Evolutionary conservation across 768 basidiomycete species (phyloP).

Genomic region (Dentipellis sp.): DNA sequence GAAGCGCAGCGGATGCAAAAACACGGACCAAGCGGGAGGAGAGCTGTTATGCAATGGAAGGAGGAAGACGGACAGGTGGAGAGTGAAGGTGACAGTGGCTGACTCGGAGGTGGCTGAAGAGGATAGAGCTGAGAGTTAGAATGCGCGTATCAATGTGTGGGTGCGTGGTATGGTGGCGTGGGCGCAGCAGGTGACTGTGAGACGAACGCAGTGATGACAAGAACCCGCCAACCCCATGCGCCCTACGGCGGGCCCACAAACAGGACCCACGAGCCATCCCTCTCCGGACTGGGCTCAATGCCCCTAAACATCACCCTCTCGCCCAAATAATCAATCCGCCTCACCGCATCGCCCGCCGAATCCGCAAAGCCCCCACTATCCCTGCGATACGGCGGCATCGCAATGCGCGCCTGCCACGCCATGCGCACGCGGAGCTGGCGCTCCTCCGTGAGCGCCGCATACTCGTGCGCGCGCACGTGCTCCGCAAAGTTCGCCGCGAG

Average conservation of each 20-base stretch:
- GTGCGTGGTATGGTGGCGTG: too few species aligned
- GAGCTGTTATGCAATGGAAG: too few species aligned
- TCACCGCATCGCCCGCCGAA: not conserved
- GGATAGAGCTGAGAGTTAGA: too few species aligned
- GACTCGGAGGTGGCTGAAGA: too few species aligned
- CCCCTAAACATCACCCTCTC: conserved; percentile 2
- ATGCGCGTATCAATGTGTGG: too few species aligned
- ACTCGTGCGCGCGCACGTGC: conserved; percentile 20
- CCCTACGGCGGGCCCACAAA: conserved; percentile 8
- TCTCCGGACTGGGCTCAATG: conserved; percentile 4
- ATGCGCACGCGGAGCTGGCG: not conserved
- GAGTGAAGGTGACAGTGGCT: too few species aligned
- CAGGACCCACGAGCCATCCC: conserved; percentile 11
- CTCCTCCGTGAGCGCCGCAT: conserved; percentile 14
- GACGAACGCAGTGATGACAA: too few species aligned
- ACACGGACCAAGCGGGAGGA: too few species aligned
- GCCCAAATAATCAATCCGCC: not conserved
- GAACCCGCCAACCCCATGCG: too few species aligned
- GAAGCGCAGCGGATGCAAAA: too few species aligned
- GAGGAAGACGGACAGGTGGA: too few species aligned
- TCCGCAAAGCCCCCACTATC: not conserved
- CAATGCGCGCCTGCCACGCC: conserved; percentile 13
- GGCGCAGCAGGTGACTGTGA: too few species aligned
- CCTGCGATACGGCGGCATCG: conserved; percentile 20
- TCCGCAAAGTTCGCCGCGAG: conserved; percentile 35